phyloP scores from a whole-genome alignment of 2,329 filamentous ascomycete genomes.

The Celoporthe dispersa region DNA sequence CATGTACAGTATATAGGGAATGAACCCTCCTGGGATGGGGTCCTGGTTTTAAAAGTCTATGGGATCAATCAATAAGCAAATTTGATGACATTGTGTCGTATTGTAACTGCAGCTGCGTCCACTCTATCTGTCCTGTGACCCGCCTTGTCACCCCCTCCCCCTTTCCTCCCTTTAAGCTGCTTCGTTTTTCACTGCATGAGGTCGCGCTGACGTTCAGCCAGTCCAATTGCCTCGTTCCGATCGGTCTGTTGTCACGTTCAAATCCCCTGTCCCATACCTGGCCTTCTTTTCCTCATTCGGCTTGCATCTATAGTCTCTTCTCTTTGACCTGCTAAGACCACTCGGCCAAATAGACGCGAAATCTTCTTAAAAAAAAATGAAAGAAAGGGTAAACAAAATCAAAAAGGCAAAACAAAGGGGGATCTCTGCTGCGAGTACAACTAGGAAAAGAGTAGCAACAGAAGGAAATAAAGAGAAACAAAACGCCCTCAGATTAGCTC shows the following conservation, averaged over 20 bases:
- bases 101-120: neutral
- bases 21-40: constrained; percentile 9
- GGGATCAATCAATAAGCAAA: constrained; percentile 22
- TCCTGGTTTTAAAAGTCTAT: constrained; percentile 22
- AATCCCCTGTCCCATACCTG: neutral
- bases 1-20: constrained; percentile 27
- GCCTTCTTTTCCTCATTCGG: neutral
- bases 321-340: neutral
- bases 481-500: constrained; percentile 47
- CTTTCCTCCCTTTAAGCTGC: neutral
- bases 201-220: neutral
- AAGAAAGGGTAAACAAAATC: neutral
- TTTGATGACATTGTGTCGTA: constrained; percentile 5
- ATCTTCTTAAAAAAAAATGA: neutral
- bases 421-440: neutral
- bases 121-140: neutral
- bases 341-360: neutral
- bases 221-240: neutral
- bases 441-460: constrained; percentile 2
- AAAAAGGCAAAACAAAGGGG: neutral
- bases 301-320: neutral
- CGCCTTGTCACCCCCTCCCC: neutral
- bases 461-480: neutral
- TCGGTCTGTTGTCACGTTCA: neutral
- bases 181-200: neutral